Evolutionary conservation across 1,284 basidiomycete genomes (phyloP).

Genomic region (Trametes sp.): DNA sequence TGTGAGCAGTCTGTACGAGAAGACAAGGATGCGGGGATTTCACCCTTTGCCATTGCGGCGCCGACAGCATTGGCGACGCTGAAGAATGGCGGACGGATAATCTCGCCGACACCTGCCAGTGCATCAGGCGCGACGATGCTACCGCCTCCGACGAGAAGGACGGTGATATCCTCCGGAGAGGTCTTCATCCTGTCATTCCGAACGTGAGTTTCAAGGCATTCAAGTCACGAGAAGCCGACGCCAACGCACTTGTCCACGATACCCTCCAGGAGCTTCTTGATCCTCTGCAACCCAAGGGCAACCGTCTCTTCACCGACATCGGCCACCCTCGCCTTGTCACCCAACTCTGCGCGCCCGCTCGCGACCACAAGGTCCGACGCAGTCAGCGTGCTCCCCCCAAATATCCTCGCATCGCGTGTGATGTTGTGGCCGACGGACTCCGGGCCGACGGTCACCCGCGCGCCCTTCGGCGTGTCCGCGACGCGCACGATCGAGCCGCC

Average conservation of each 20-base stretch:
- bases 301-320: constrained; percentile 41
- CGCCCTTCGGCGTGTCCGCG: constrained; percentile 28
- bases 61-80: constrained; percentile 67
- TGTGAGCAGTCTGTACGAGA: too few species aligned
- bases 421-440: constrained; percentile 65
- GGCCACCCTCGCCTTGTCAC: constrained; percentile 44
- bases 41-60: constrained; percentile 54
- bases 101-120: constrained; percentile 54
- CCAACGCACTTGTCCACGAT: constrained; percentile 42
- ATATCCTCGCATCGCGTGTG: constrained; percentile 53
- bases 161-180: constrained; percentile 52
- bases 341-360: constrained; percentile 46
- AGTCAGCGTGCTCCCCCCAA: constrained; percentile 58
- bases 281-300: constrained; percentile 46
- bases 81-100: constrained; percentile 57
- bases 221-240: constrained; percentile 31
- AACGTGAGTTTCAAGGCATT: too few species aligned
- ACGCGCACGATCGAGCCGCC: constrained; percentile 59
- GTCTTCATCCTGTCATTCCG: constrained; percentile 61
- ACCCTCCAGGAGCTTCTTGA: constrained; percentile 58
- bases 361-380: constrained; percentile 61
- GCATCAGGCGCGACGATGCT: constrained; percentile 53
- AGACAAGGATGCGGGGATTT: too few species aligned
- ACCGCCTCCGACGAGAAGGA: constrained; percentile 62
- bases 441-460: constrained; percentile 56